A percentile compares a stretch with the other conserved stretches of the same genome.
These are phyloP conservation scores for Aquilaria malaccensis DNA, from an alignment of 345 rosid genomes.

Conservation along the genomic window DNA sequence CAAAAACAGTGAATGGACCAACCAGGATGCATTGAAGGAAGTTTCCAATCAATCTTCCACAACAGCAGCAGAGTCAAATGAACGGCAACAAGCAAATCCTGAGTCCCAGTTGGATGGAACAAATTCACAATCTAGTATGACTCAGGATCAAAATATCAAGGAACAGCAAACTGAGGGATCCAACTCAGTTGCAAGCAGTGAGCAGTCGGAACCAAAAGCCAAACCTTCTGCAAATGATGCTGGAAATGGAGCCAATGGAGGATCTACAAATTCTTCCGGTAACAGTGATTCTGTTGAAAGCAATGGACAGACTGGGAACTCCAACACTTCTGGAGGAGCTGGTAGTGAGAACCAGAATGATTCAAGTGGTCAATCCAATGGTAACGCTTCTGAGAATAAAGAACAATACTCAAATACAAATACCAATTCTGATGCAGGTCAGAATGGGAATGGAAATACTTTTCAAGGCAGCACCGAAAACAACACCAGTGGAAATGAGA, in stretches of 20 bases:
- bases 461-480: conserved; percentile 1
- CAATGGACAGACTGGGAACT: conserved; percentile 18
- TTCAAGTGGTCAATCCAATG: neutral
- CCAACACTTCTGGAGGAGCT: conserved; percentile 9
- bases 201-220: conserved; percentile 27
- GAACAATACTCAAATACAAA: conserved; percentile 3
- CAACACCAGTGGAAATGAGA: neutral
- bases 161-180: conserved; percentile 31
- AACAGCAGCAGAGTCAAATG: conserved; percentile 19
- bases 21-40: conserved; percentile 15
- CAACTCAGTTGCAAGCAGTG: conserved; percentile 18
- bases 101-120: conserved; percentile 12
- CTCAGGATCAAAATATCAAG: conserved; percentile 25
- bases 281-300: conserved; percentile 18
- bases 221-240: conserved; percentile 21
- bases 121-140: conserved; percentile 9
- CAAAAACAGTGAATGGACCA: conserved; percentile 14
- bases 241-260: conserved; percentile 24
- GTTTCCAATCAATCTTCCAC: conserved; percentile 8
- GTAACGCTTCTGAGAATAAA: conserved; percentile 1
- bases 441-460: conserved; percentile 14
- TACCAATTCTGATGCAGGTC: conserved; percentile 11
- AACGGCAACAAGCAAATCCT: conserved; percentile 14
- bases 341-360: neutral
- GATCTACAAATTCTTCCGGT: conserved; percentile 20